phyloP scores from a whole-genome alignment of 2,329 filamentous ascomycete genomes.

The Fusarium anguioides region DNA sequence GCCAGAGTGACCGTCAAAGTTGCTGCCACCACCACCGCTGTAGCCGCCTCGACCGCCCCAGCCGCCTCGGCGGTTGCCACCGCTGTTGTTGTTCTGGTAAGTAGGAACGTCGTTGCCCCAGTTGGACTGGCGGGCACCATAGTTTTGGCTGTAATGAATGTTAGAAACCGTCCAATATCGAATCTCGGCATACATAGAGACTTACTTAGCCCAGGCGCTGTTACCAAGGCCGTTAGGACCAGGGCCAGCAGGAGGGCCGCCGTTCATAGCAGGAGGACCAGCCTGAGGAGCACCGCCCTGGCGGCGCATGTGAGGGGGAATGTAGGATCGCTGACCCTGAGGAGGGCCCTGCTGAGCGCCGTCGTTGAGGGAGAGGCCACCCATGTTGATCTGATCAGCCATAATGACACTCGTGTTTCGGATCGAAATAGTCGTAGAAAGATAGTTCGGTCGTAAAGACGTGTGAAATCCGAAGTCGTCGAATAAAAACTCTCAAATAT shows the following conservation, averaged over 20 bases:
- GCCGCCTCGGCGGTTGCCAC: conserved; percentile 50
- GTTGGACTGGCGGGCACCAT: conserved; percentile 51
- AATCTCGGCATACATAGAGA: conserved; percentile 23
- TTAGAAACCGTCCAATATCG: conserved; percentile 27
- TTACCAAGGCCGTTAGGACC: conserved; percentile 65
- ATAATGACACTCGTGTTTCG: conserved; percentile 62
- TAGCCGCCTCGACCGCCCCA: conserved; percentile 53
- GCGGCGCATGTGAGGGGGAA: conserved; percentile 82
- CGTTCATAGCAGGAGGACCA: conserved; percentile 28
- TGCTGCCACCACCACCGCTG: conserved; percentile 52
- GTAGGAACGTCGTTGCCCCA: conserved; percentile 48
- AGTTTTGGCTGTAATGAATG: conserved; percentile 42
- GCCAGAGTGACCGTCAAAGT: conserved; percentile 78
- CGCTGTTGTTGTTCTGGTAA: conserved; percentile 42
- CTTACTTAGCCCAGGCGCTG: conserved; percentile 73
- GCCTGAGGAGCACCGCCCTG: conserved; percentile 46
- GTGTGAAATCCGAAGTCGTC: conserved; percentile 34
- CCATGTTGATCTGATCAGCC: conserved; percentile 88
- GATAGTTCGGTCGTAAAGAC: conserved; percentile 37
- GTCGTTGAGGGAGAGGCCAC: conserved; percentile 72
- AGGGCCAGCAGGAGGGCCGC: conserved; percentile 31
- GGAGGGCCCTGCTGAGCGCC: conserved; percentile 46
- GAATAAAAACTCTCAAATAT: conserved; percentile 44
- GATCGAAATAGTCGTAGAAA: conserved; percentile 35
- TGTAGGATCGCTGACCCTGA: conserved; percentile 73